phyloP scores from a whole-genome alignment of 306 rosid genomes.

The Prunus persica region Prunus_persica_NCBIv2 NC_034009.1:37941001-37941500 shows the following conservation, averaged over 20 bases:
- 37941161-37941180: conserved; percentile 50
- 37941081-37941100: not conserved
- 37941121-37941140: conserved; percentile 61
- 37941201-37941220: not conserved
- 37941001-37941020: not conserved
- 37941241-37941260: not conserved
- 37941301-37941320: conserved; percentile 50
- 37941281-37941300: not conserved
- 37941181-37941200: not conserved
- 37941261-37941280: not conserved
- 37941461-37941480: not conserved
- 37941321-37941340: conserved; percentile 80
- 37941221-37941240: not conserved
- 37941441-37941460: not conserved
- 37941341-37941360: conserved; percentile 66
- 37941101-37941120: not conserved
- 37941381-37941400: conserved; percentile 40
- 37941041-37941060: not conserved
- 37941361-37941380: conserved; percentile 58
- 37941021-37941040: not conserved
- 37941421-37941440: not conserved
- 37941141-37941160: conserved; percentile 58
- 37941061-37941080: not conserved
- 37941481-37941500: not conserved
- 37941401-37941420: not conserved